Base-by-base conservation (phyloP, 1,284 basidiomycete genomes). In the Entoloma clypeatum region DNA sequence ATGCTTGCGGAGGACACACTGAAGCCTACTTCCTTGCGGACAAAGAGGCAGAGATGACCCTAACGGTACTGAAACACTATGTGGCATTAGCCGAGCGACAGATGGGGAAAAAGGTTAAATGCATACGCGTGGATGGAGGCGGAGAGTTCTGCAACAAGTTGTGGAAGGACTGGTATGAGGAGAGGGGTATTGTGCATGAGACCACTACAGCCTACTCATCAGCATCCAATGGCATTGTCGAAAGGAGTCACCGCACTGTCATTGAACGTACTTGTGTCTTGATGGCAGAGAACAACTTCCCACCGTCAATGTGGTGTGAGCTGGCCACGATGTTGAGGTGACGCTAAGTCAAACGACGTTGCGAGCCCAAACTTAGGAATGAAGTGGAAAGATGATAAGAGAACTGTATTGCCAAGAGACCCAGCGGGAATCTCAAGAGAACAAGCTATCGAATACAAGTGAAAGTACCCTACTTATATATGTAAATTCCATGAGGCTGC, bases 161-260 rank as follows among this genome's bases (percentile, higher is more conserved):
- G 10, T 55, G 48, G 47, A 27, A 42, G 7, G 40, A 41, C 2
- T 57, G 50, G 27, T 39, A 34, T 16, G 8, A 14, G 1, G 21
- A 43, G n/a, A 6, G 47, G 19, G 61, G 60, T 2, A 62, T 62
- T 14, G 41, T 36, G 3, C 45, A 49, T 13, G 51, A 59, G n/a
- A 36, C 45, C 1, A 55, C 48, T 0, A 40, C 51, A 9, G 43
- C 48, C 4, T 56, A 60, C 42, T 44, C 56, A 0, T 51, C 54
- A 3, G 33, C 49, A 4, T 44, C 51, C 18, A 61, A 62, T 39
- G 55, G 58, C 1, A 40, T 50, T 2, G 53, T 59, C 1, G 63
- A 68, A 39, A 44, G 49, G 1, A 37, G 45, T 7, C 62, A 62
- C 37, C 46, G 51, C 8, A 64, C 59, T 0, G 42, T 64, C 7